Evolutionary conservation across 1,284 basidiomycete genomes (phyloP), one percentile per base, ranked within the genome.

Genomic region (Boletus mariae): DNA sequence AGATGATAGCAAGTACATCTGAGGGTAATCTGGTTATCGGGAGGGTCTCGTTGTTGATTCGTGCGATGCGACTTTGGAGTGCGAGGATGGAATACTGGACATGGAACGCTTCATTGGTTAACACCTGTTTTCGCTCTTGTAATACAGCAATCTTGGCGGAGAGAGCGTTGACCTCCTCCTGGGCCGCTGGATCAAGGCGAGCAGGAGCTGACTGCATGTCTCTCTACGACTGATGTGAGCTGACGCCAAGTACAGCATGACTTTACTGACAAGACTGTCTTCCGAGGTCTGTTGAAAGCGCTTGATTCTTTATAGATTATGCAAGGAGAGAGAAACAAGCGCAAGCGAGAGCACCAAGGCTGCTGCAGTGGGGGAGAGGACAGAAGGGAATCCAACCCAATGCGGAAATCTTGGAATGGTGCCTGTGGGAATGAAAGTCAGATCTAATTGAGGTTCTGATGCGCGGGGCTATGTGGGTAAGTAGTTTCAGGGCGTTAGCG

Each of bases 1-100:
- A 68, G 37, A 68, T 58, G 56, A 68, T 70, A 11, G 68, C 69
- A 13, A 68, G 69, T 4, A 68, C 61, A 52, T 68, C 66, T 5
- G 68, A 61, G 10, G 66, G 66, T 35, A 68, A 54, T 47, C 53
- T 63, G 47, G 69, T 58, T 32, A 68, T 59, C 37, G 66, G 69
- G n/a, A 64, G 63, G 20, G 63, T 69, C 25, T 64, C 55, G 41
- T 68, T 68, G 32, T 62, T 62, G 56, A 68, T 70, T 38, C 62
- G 64, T 29, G 66, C 66, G 47, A 67, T 67, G 48, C 66, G 66
- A 42, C 68, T 67, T 47, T 70, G 68, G 31, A 70, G 61, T 5
- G 45, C 57, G 43, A 62, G 63, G 47, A 68, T 69, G 29, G 69
- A 62, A 35, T 56, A 55, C 34, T 71, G 61, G 37, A 68, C 62